phyloP scores from a whole-genome alignment of 352 stramenopile genomes.

The Phytophthora cajani region DNA sequence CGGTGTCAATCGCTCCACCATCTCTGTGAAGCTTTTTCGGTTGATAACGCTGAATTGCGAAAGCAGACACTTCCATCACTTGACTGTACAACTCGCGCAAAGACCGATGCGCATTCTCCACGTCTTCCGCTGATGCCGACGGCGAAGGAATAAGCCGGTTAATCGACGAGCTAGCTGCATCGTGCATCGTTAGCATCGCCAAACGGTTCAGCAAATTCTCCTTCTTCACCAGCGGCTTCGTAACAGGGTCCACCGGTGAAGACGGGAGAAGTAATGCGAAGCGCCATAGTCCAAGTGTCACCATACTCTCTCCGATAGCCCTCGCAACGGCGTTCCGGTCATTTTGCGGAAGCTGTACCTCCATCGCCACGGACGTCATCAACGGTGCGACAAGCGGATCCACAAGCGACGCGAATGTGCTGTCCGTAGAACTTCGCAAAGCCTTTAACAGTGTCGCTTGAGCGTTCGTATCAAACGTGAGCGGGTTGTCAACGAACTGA shows the following conservation, averaged over 20 bases:
- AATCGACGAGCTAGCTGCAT: slow-evolving; percentile 65
- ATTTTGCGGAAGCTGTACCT: not conserved
- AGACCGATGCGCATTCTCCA: slow-evolving; percentile 17
- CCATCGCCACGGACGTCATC: slow-evolving; percentile 31
- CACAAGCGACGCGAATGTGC: slow-evolving; percentile 37
- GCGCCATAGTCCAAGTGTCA: slow-evolving; percentile 93
- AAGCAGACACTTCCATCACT: slow-evolving; percentile 43
- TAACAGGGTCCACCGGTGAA: slow-evolving; percentile 96
- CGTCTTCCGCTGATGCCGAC: slow-evolving; percentile 24
- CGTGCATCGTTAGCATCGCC: slow-evolving; percentile 68
- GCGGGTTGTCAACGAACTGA: slow-evolving; percentile 22
- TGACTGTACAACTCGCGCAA: slow-evolving; percentile 29
- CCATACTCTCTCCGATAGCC: slow-evolving; percentile 75
- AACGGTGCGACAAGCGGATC: slow-evolving; percentile 54
- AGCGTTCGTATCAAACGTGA: slow-evolving; percentile 24
- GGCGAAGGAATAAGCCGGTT: slow-evolving; percentile 59
- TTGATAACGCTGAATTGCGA: slow-evolving; percentile 64
- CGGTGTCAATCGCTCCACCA: slow-evolving; percentile 17
- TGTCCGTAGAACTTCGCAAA: slow-evolving; percentile 47
- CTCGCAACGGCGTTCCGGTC: slow-evolving; percentile 3
- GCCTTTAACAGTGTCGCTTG: slow-evolving; percentile 37
- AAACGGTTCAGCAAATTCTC: slow-evolving; percentile 91
- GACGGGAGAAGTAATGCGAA: slow-evolving; percentile 94
- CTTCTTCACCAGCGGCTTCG: slow-evolving; percentile 94
- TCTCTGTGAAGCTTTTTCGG: slow-evolving; percentile 20